Conservation (phyloP, 331 rosid species). For the Stylosanthes scabra region DNA sequence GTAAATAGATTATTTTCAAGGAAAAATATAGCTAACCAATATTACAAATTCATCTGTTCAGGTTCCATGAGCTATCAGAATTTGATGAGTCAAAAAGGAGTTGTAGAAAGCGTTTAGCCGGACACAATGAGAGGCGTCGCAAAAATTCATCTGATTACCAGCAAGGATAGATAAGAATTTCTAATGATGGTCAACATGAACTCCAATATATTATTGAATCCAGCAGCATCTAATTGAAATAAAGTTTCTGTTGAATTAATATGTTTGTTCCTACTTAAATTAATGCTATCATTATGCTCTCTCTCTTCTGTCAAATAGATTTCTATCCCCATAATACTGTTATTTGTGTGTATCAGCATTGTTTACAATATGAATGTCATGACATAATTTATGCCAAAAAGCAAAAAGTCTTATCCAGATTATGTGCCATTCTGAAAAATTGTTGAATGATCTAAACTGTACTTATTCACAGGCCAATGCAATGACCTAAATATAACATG, state of each 20-base stretch:
- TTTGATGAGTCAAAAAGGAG: slow-evolving; percentile 90
- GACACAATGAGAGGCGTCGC: slow-evolving; percentile 95
- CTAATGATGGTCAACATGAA: slow-evolving; percentile 10
- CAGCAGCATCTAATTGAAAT: slow-evolving; percentile 41
- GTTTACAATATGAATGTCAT: background rate
- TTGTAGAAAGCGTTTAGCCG: slow-evolving; percentile 92
- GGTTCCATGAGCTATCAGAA: slow-evolving; percentile 81
- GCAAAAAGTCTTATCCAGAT: no score
- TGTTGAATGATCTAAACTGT: no score
- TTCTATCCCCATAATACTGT: background rate
- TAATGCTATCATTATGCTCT: slow-evolving; percentile 57
- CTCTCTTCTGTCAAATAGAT: slow-evolving; percentile 86
- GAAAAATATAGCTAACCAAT: no score
- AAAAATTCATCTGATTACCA: slow-evolving; percentile 61
- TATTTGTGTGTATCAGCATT: background rate
- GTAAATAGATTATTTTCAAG: no score
- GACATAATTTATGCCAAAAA: no score
- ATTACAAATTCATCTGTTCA: slow-evolving; percentile 1
- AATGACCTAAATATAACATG: no score
- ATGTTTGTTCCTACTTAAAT: slow-evolving; percentile 16
- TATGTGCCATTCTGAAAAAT: no score
- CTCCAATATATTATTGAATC: slow-evolving; percentile 12
- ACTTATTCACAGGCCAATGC: no score
- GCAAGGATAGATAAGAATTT: slow-evolving; percentile 37
- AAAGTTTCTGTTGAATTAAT: slow-evolving; percentile 32